phyloP scores from a whole-genome alignment of 192 early-diverging fungal species.

The Mortierella alpina region DNA sequence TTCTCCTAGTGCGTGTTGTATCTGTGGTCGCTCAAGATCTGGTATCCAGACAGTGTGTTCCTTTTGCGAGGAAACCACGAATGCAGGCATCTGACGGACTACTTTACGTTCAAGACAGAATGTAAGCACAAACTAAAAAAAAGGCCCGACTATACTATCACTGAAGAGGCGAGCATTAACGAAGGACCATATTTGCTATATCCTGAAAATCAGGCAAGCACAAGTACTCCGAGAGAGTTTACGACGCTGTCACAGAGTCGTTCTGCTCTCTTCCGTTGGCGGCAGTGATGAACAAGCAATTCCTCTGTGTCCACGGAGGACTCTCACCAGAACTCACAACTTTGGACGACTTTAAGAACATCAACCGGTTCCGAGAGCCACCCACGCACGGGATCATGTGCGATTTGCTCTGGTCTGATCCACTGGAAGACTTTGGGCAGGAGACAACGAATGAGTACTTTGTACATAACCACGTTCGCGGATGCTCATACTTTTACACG shows the following conservation, averaged over 20 bases:
- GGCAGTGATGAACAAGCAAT: slow-evolving; percentile 93
- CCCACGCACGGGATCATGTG: slow-evolving; percentile 96
- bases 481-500: slow-evolving; percentile 94
- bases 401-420: slow-evolving; percentile 94
- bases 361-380: slow-evolving; percentile 91
- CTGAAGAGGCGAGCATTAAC: too few species aligned
- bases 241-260: slow-evolving; percentile 88
- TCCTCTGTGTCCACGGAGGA: slow-evolving; percentile 95
- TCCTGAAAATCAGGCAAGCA: slow-evolving; percentile 72
- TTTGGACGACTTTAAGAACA: slow-evolving; percentile 83
- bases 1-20: slow-evolving; percentile 83
- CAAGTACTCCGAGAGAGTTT: slow-evolving; percentile 92
- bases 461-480: slow-evolving; percentile 92
- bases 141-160: not conserved
- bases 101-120: slow-evolving; percentile 96
- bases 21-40: slow-evolving; percentile 89
- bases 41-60: slow-evolving; percentile 84
- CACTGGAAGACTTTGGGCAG: slow-evolving; percentile 94
- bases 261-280: slow-evolving; percentile 91
- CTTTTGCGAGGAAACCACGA: slow-evolving; percentile 95
- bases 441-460: slow-evolving; percentile 89
- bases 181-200: not conserved
- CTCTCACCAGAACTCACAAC: slow-evolving; percentile 91
- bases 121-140: slow-evolving; percentile 64
- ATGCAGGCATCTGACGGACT: slow-evolving; percentile 95